phyloP scores from a whole-genome alignment of 192 early-diverging fungal species.

The Backusella westeae region DNA sequence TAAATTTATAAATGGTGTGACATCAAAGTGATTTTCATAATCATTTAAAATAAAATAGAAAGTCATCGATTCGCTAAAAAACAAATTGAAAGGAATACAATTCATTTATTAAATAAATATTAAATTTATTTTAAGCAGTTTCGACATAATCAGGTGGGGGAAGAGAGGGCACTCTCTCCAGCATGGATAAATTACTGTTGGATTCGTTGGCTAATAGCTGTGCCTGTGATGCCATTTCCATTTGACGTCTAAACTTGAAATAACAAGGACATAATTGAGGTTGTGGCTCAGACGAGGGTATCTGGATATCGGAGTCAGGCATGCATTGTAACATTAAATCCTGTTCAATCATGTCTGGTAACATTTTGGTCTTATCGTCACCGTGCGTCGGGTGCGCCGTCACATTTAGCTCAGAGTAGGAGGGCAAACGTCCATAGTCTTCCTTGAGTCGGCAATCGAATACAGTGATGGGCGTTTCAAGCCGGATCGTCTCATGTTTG shows the following conservation, averaged over 20 bases:
- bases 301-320: slow-evolving; percentile 7
- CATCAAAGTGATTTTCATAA: not conserved
- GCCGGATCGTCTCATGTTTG: slow-evolving; percentile 5
- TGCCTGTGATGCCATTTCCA: slow-evolving; percentile 22
- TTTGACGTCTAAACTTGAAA: slow-evolving; percentile 19
- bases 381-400: not conserved
- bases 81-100: not conserved
- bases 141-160: slow-evolving; percentile 30
- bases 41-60: not conserved
- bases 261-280: slow-evolving; percentile 17
- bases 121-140: not conserved
- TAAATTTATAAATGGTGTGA: not conserved
- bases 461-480: slow-evolving; percentile 15
- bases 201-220: not conserved
- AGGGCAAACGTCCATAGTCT: slow-evolving; percentile 26
- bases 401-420: slow-evolving; percentile 22
- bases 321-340: slow-evolving; percentile 19
- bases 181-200: not conserved
- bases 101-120: not conserved
- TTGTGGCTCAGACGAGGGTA: not conserved
- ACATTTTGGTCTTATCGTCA: slow-evolving; percentile 1
- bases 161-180: slow-evolving; percentile 17
- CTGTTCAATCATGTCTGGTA: not conserved
- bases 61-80: not conserved
- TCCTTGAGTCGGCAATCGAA: slow-evolving; percentile 33